phyloP scores from a whole-genome alignment of 2,329 filamentous ascomycete genomes.

The Penicillium occitanis region DNA sequence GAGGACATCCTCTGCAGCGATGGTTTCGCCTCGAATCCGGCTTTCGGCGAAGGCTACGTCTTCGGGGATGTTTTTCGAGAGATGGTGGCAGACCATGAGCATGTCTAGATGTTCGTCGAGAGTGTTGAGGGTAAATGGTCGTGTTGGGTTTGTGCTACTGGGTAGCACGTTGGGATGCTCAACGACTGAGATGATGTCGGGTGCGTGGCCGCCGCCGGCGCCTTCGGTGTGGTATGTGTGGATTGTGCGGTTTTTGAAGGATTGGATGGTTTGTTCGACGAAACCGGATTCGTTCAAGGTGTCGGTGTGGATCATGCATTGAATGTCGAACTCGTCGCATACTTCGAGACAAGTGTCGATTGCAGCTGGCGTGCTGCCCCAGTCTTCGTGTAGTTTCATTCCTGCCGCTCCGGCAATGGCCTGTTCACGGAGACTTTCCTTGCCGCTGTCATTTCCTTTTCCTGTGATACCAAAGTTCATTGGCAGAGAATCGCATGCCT shows the following conservation, averaged over 20 bases:
- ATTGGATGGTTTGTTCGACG: constrained; percentile 83
- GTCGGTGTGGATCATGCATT: constrained; percentile 93
- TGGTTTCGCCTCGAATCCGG: constrained; percentile 92
- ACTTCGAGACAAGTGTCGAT: constrained; percentile 84
- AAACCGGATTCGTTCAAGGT: constrained; percentile 97
- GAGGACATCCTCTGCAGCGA: constrained; percentile 92
- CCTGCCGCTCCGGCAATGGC: constrained; percentile 81
- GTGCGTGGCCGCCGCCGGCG: constrained; percentile 89
- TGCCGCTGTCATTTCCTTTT: constrained; percentile 84
- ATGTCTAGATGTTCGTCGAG: constrained; percentile 96
- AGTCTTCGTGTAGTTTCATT: constrained; percentile 93
- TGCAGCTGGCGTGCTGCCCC: constrained; percentile 85
- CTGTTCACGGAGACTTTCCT: constrained; percentile 72
- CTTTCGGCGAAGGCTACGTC: constrained; percentile 94
- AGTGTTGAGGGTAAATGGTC: constrained; percentile 87
- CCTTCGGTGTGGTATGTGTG: constrained; percentile 98
- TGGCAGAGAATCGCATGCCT: constrained; percentile 77
- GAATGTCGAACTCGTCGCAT: constrained; percentile 88
- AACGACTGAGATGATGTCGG: constrained; percentile 92
- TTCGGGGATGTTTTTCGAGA: constrained; percentile 89
- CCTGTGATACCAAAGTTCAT: constrained; percentile 89
- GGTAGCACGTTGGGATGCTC: constrained; percentile 86
- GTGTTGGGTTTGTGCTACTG: constrained; percentile 86
- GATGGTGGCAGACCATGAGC: constrained; percentile 96
- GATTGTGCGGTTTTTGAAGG: constrained; percentile 82